A percentile compares a stretch with the other conserved stretches of the same genome.
Conservation (phyloP, 1,284 basidiomycete species). For the Ustilago trichophora region DNA sequence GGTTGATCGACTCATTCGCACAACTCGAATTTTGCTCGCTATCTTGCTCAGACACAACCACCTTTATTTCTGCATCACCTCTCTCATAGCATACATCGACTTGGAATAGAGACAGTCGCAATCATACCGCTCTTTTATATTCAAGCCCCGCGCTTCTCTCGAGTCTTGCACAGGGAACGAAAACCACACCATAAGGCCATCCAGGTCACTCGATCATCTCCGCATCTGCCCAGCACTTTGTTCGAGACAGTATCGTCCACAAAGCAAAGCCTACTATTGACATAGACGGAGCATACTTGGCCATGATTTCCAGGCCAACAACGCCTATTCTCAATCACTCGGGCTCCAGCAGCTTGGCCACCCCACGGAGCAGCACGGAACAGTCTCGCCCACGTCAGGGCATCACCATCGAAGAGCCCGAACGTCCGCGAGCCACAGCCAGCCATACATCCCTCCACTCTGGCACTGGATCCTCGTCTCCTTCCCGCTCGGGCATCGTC, state of each 20-base stretch:
- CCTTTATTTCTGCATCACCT: no score
- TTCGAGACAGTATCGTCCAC: no score
- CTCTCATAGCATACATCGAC: no score
- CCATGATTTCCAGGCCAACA: conserved; percentile 24
- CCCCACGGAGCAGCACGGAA: conserved; percentile 32
- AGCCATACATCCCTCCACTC: conserved; percentile 29
- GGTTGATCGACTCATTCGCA: no score
- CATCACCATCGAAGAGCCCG: conserved; percentile 48
- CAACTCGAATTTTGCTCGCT: no score
- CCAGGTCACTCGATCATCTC: background rate
- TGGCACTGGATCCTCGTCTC: conserved; percentile 6
- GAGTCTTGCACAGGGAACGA: no score
- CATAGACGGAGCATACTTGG: background rate
- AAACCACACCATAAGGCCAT: no score
- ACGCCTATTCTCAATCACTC: conserved; percentile 38
- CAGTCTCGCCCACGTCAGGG: conserved; percentile 22
- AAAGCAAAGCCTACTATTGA: no score
- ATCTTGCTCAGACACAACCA: no score
- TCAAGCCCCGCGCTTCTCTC: no score
- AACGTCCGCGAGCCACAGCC: conserved; percentile 15
- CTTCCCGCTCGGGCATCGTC: conserved; percentile 26
- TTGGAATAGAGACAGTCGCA: no score
- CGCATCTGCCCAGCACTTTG: background rate
- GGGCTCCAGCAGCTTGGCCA: conserved; percentile 22
- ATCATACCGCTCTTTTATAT: no score